Evolutionary conservation across 148 eudicot species (phyloP).

Genomic region (Silene uniflora): DNA sequence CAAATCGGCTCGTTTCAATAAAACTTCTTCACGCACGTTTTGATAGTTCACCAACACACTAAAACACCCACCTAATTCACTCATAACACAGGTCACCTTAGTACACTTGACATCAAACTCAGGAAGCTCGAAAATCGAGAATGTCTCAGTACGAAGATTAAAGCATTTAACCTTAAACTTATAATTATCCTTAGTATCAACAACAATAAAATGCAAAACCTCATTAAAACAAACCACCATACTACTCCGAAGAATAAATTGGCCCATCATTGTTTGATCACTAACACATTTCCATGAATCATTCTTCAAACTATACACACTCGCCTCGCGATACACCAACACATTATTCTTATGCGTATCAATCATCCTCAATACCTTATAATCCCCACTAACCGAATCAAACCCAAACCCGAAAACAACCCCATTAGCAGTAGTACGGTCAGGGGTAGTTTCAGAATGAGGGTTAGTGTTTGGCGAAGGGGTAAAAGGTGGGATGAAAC

Average conservation of each 20-base stretch:
- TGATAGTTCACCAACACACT: neutral
- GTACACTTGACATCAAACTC: neutral
- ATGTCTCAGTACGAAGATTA: neutral
- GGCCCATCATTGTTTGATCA: neutral
- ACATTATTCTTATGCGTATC: neutral
- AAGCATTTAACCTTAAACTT: neutral
- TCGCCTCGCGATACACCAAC: neutral
- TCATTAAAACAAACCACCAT: neutral
- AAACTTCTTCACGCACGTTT: neutral
- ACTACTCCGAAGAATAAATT: neutral
- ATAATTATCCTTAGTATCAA: neutral
- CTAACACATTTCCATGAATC: constrained; percentile 10
- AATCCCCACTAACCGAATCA: neutral
- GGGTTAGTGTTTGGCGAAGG: neutral
- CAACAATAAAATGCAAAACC: neutral
- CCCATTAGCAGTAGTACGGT: too few species aligned
- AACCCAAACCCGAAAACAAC: neutral
- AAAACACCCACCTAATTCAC: neutral
- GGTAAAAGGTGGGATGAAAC: neutral
- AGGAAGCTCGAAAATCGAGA: neutral
- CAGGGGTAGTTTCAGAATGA: neutral
- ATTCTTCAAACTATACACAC: constrained; percentile 5
- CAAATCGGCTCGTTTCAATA: neutral
- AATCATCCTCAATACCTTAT: neutral
- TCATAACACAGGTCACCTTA: neutral